Evolutionary conservation across 768 basidiomycete species (phyloP).

Genomic region (Tricholoma hemisulphureum): DNA sequence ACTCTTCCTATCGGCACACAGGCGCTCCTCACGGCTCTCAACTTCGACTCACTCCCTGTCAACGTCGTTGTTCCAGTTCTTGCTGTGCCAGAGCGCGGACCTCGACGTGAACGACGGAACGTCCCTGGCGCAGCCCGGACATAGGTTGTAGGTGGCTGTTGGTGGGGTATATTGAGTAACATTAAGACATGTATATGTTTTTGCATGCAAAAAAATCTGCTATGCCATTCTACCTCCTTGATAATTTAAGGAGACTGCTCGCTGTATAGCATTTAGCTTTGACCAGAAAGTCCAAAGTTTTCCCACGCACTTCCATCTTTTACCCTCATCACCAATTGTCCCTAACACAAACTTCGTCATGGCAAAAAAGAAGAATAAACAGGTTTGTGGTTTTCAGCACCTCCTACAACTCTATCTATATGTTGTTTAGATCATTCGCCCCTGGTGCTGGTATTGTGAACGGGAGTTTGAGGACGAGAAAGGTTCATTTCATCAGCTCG

Average conservation of each 20-base stretch:
- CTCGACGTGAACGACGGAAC: constrained; percentile 70
- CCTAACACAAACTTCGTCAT: constrained; percentile 26
- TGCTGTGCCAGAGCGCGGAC: constrained; percentile 65
- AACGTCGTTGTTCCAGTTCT: constrained; percentile 64
- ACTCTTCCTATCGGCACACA: constrained; percentile 25
- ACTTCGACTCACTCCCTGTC: constrained; percentile 91
- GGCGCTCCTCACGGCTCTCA: constrained; percentile 88
- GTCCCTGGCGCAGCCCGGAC: constrained; percentile 77
- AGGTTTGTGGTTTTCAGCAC: constrained; percentile 31
- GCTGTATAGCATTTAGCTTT: no score
- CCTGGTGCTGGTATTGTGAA: constrained; percentile 99
- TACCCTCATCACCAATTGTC: neutral
- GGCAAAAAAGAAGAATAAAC: constrained; percentile 63
- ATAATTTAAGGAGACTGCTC: no score
- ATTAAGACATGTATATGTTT: constrained; percentile 8
- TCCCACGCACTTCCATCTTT: neutral
- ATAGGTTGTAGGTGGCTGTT: constrained; percentile 15
- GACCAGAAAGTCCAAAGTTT: neutral
- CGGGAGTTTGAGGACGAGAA: constrained; percentile 99
- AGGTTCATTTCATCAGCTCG: constrained; percentile 47
- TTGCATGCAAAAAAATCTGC: constrained; percentile 7
- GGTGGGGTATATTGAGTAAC: neutral
- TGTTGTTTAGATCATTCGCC: constrained; percentile 63
- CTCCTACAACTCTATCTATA: neutral
- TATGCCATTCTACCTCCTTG: no score